phyloP scores from a whole-genome alignment of 257 asterid species.

The Nicotiana tabacum region DNA sequence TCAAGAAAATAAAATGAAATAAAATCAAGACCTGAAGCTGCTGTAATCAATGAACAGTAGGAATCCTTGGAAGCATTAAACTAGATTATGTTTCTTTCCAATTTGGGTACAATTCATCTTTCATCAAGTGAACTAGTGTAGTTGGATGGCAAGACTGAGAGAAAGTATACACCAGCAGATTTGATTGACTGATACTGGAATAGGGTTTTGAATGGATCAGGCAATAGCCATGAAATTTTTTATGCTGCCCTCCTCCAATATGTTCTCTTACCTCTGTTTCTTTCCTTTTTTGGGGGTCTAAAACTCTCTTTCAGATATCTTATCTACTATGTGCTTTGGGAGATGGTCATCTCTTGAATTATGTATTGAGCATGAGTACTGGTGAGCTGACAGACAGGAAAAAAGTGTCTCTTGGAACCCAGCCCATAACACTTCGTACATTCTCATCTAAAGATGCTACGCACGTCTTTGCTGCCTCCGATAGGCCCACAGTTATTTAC shows the following conservation, averaged over 20 bases:
- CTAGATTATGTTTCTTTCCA: not conserved
- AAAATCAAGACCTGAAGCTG: not conserved
- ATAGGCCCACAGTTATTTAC: constrained; percentile 92
- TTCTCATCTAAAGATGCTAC: constrained; percentile 92
- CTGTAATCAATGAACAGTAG: not conserved
- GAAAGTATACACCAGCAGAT: not conserved
- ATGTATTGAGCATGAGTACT: constrained; percentile 63
- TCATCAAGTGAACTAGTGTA: not conserved
- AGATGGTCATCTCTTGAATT: constrained; percentile 95
- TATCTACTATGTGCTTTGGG: constrained; percentile 98
- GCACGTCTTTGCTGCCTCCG: constrained; percentile 98
- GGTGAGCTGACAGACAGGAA: constrained; percentile 93
- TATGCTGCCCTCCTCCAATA: not conserved
- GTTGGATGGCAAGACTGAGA: not conserved
- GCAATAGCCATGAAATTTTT: not conserved
- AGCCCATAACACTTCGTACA: constrained; percentile 89
- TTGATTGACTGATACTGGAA: not conserved
- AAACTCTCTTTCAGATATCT: constrained; percentile 62
- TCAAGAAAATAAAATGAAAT: not conserved
- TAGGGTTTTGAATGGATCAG: not conserved
- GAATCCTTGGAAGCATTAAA: not conserved
- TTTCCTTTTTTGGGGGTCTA: not conserved
- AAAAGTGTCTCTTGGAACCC: constrained; percentile 96
- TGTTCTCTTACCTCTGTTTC: not conserved
- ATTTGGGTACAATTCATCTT: not conserved